These are phyloP conservation scores for Penicillium cosmopolitanum DNA, from an alignment of 495 filamentous ascomycete genomes.

Conservation along the genomic window DNA sequence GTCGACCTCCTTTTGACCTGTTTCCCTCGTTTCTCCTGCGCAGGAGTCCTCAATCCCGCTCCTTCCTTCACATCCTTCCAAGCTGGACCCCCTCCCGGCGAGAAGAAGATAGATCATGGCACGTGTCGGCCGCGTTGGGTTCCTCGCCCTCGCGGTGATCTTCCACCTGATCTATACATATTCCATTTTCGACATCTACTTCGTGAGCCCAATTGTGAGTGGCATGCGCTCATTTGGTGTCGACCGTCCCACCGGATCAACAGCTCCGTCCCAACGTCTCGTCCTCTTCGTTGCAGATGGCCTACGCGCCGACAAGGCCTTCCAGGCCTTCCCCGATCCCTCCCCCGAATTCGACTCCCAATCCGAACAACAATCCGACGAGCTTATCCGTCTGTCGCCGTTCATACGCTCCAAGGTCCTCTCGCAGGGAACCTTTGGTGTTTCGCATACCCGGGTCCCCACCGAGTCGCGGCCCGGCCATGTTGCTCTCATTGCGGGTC, in stretches of 20 bases:
- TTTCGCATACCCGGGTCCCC: conserved; percentile 96
- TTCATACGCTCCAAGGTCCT: conserved; percentile 90
- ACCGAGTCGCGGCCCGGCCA: conserved; percentile 97
- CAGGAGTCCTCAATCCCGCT: conserved; percentile 26
- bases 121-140: conserved; percentile 80
- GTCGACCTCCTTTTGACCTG: conserved; percentile 28
- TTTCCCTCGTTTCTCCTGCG: conserved; percentile 14
- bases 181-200: conserved; percentile 99
- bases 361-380: conserved; percentile 51
- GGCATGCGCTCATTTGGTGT: conserved; percentile 86
- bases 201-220: conserved; percentile 95
- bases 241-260: conserved; percentile 59
- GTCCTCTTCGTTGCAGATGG: conserved; percentile 98
- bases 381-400: conserved; percentile 81
- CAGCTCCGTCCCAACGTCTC: conserved; percentile 84
- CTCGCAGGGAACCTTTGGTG: conserved; percentile 93
- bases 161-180: conserved; percentile 96
- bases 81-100: conserved; percentile 10
- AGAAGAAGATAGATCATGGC: conserved; percentile 61
- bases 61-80: conserved; percentile 11
- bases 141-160: conserved; percentile 86
- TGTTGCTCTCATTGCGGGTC: conserved; percentile 94
- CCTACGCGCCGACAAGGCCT: conserved; percentile 95
- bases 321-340: conserved; percentile 91
- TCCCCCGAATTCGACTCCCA: conserved; percentile 56